Conservation (phyloP, 2,329 filamentous ascomycete species). For the Keithomyces neogunnii region DNA sequence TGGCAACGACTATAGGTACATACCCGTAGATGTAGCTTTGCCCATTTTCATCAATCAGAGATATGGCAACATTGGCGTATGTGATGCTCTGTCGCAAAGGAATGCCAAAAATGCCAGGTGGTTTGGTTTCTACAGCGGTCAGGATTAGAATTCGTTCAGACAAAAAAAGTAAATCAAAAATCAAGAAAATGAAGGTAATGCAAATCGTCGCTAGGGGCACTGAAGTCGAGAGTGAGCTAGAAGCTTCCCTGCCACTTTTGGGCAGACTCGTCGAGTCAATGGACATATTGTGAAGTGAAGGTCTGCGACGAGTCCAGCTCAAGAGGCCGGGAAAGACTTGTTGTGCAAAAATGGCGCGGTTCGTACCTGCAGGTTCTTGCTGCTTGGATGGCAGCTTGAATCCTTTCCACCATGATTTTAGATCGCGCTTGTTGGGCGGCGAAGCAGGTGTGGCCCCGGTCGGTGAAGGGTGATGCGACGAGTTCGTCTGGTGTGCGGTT, state of each 20-base stretch:
- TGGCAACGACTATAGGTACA: conserved; percentile 95
- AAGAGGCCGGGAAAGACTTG: not conserved
- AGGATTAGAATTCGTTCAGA: not conserved
- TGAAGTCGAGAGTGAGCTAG: not conserved
- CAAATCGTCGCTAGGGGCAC: too few species aligned
- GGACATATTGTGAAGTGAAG: not conserved
- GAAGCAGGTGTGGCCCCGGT: conserved; percentile 43
- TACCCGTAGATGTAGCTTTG: conserved; percentile 98
- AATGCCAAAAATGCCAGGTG: conserved; percentile 85
- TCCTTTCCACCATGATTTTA: conserved; percentile 95
- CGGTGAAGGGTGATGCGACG: conserved; percentile 16
- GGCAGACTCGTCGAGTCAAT: not conserved
- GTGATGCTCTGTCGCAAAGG: conserved; percentile 89
- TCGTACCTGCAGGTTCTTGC: conserved; percentile 43
- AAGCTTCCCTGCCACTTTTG: not conserved
- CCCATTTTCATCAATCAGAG: conserved; percentile 82
- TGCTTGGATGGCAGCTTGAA: conserved; percentile 66
- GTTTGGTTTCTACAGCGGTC: conserved; percentile 31
- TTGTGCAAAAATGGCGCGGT: not conserved
- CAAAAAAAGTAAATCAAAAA: not conserved
- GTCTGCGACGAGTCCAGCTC: not conserved
- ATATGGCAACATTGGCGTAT: conserved; percentile 97
- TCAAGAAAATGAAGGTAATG: too few species aligned
- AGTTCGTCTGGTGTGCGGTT: conserved; percentile 23
- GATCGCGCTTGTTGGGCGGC: conserved; percentile 75